Base-by-base conservation (phyloP, 306 rosid genomes). In the Macrotyloma uniflorum region DNA sequence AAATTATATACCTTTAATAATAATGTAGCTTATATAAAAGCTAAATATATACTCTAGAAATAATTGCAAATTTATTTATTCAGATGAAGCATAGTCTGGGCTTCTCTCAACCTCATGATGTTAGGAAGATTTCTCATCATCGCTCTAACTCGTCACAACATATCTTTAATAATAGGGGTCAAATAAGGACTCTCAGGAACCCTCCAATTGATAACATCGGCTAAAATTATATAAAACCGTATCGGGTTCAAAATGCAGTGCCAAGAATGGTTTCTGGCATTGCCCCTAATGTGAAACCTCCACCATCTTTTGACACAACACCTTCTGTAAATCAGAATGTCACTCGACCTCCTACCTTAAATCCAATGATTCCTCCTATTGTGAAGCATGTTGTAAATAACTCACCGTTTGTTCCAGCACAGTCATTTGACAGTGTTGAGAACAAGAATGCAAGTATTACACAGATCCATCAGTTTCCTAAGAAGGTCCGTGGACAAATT, bases 71-170 rank as follows among this genome's bases (percentile, higher is more conserved):
- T 22, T 70, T 15, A 18, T 30, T 54, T 75, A 11, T 61, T 72
- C 87, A 83, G 68, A 73, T 50, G 61, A 90, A 83, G 54, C 88
- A 68, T 71, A 78, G 46, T 78, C 72, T 74, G 74, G 77, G 43
- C 69, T 73, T 89, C 49, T 45, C 53, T 70, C 79, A 76, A 62
- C 82, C 86, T 64, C 89, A 80, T 79, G 93, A 88, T 69, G 61
- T 82, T 32, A 82, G 92, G 94, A 84, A 85, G 84, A 66, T 77
- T 82, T 85, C 80, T 77, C 86, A 74, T 58, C 87, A 82, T 76
- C 76, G 57, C 16, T 63, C 89, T 65, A 86, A 76, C 43, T 47
- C 88, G 51, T 81, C 86, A 3, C 89, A 75, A 58, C 66, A 47
- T 62, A 75, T 36, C 32, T 50, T 73, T 50, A 81, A 79, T 57